Conservation (phyloP, 106 monocot genomes). For the Narthecium ossifragum region DNA sequence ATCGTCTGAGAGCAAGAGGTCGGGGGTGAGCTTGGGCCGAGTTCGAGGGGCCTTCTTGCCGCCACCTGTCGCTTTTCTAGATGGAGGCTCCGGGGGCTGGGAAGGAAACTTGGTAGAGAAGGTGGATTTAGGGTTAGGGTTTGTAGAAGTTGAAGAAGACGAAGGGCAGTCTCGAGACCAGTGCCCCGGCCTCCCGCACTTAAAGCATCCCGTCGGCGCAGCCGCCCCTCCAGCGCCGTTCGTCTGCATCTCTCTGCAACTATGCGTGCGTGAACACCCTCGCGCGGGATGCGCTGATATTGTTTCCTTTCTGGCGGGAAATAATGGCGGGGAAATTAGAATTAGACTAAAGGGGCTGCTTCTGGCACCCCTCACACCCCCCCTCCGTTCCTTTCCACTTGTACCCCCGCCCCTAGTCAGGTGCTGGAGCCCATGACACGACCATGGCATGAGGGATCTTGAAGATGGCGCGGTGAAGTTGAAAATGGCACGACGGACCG, state of each 20-base stretch:
- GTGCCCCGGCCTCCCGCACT: slow-evolving; percentile 92
- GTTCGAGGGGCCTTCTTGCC: slow-evolving; percentile 52
- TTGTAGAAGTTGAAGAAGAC: slow-evolving; percentile 23
- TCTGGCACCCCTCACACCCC: no score
- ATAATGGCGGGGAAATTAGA: no score
- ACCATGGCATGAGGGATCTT: no score
- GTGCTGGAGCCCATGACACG: no score
- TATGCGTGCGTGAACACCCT: no score
- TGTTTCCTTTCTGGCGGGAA: no score
- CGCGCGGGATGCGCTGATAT: no score
- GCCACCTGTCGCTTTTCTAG: not conserved
- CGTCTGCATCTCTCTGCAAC: slow-evolving; percentile 32
- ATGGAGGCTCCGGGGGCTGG: slow-evolving; percentile 12
- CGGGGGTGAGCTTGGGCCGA: slow-evolving; percentile 87
- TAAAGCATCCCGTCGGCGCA: slow-evolving; percentile 79
- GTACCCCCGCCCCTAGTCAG: no score
- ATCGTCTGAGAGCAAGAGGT: slow-evolving; percentile 75
- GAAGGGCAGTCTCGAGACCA: slow-evolving; percentile 96
- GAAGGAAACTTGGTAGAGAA: slow-evolving; percentile 6
- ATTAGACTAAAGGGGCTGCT: no score
- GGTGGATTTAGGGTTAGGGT: slow-evolving; percentile 43
- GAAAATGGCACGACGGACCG: no score
- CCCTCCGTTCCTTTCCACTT: no score
- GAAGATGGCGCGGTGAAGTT: no score
- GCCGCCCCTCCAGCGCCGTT: slow-evolving; percentile 16